Evolutionary conservation across 2,329 filamentous ascomycete species (phyloP).

Genomic region (Leptographium procerum): DNA sequence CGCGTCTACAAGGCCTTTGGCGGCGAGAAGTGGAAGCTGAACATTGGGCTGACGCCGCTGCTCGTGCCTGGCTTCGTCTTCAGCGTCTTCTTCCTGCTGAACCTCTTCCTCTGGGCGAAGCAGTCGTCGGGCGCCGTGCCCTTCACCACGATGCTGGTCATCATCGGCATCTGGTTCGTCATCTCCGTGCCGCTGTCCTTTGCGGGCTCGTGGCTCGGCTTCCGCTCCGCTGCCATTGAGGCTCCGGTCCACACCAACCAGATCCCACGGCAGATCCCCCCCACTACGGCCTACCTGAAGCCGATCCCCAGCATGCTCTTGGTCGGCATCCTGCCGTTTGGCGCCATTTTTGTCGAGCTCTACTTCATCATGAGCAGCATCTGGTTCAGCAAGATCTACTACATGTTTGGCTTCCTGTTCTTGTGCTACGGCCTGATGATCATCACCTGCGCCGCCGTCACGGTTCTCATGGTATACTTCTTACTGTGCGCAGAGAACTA

Average conservation of each 20-base stretch:
- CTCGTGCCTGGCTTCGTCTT: slow-evolving; percentile 84
- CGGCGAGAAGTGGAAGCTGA: slow-evolving; percentile 88
- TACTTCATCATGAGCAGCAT: slow-evolving; percentile 99
- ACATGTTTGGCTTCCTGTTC: slow-evolving; percentile 99
- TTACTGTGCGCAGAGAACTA: slow-evolving; percentile 94
- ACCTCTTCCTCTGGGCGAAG: slow-evolving; percentile 93
- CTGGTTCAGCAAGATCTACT: slow-evolving; percentile 98
- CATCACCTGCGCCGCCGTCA: slow-evolving; percentile 84
- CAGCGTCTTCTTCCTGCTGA: slow-evolving; percentile 77
- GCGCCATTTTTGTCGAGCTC: slow-evolving; percentile 93
- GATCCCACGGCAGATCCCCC: slow-evolving; percentile 92
- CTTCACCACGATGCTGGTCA: slow-evolving; percentile 91
- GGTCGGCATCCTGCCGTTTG: slow-evolving; percentile 86
- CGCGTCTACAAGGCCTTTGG: slow-evolving; percentile 90
- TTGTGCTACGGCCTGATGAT: slow-evolving; percentile 97
- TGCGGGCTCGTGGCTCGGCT: slow-evolving; percentile 85
- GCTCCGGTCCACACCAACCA: slow-evolving; percentile 90
- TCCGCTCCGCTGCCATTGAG: slow-evolving; percentile 61
- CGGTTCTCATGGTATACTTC: slow-evolving; percentile 92
- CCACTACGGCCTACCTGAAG: slow-evolving; percentile 64
- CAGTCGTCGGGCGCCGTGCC: slow-evolving; percentile 87
- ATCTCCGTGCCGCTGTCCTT: slow-evolving; percentile 89
- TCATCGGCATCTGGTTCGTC: slow-evolving; percentile 90
- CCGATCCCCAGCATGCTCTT: slow-evolving; percentile 84
- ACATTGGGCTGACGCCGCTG: slow-evolving; percentile 78